Evolutionary conservation across 352 stramenopile genomes (phyloP), one percentile per base, ranked within the genome.

Genomic region (Elongisporangium undulatum): DNA sequence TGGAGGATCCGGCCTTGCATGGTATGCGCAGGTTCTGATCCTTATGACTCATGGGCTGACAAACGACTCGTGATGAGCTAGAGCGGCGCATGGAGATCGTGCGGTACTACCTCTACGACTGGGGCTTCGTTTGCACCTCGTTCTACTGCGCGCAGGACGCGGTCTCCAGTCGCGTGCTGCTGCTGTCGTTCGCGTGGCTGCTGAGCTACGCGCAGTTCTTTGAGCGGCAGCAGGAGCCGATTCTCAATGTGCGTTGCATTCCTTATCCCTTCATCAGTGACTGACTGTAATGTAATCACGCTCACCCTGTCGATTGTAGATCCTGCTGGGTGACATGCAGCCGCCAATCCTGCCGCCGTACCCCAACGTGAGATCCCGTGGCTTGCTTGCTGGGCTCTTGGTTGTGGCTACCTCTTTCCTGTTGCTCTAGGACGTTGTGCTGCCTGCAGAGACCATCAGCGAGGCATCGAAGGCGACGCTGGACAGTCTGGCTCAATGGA

Each of bases 51-150:
- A 41, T 23, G 29, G 29, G 13, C 29, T 41, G 29, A 41, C 29
- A 9, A n/a, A n/a, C n/a, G n/a, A n/a, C n/a, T 52, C 58, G 17
- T n/a, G 21, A 10, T 62, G n/a, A 3, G 49, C 9, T n/a, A 77
- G 71, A 55, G 3, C 41, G 69, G 22, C 73, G 66, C 24, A 68
- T 71, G 49, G 78, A 92, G 51, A 56, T 90, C 15, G 69, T 74
- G 49, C 69, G 69, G 13, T 77, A 77, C 62, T 88, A 89, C 23
- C 58, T 92, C 9, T 84, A 87, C 59, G 67, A 87, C 12, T 89
- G 80, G 80, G 78, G 80, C 2, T 92, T 90, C 55, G 70, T 84
- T 0, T 85, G 65, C 49, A 38, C 38, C 15, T 15, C 59, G 0
- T 85, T 92, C 53, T 92, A 85, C 50, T 53, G 49, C 12, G 29